Evolutionary conservation across 2,329 filamentous ascomycete species (phyloP).

Genomic region (Scorias spongiosa): DNA sequence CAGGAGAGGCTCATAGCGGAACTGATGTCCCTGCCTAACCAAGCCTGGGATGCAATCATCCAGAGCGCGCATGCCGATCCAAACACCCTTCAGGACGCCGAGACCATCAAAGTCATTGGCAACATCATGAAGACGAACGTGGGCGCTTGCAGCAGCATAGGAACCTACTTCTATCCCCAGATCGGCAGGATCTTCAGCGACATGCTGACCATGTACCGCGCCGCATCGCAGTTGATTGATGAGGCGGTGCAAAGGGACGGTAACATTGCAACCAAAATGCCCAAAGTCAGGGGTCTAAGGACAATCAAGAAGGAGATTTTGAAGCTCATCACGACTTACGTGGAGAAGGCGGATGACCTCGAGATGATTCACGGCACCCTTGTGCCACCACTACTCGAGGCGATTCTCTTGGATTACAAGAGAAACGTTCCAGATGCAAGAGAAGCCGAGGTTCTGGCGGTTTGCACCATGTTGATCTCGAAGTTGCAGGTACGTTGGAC

Average conservation of each 20-base stretch:
- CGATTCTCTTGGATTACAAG: constrained; percentile 90
- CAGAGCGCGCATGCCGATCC: constrained; percentile 72
- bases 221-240: constrained; percentile 90
- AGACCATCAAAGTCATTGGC: constrained; percentile 96
- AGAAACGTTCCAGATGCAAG: constrained; percentile 90
- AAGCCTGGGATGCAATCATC: constrained; percentile 93
- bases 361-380: constrained; percentile 87
- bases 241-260: constrained; percentile 78
- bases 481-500: constrained; percentile 78
- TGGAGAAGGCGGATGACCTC: constrained; percentile 92
- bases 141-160: constrained; percentile 92
- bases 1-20: constrained; percentile 86
- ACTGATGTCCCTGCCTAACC: constrained; percentile 84
- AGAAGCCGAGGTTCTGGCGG: constrained; percentile 90
- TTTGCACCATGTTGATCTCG: constrained; percentile 93
- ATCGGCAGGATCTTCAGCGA: constrained; percentile 96
- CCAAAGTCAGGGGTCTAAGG: constrained; percentile 81
- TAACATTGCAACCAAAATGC: constrained; percentile 91
- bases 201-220: constrained; percentile 98
- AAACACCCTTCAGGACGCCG: constrained; percentile 71
- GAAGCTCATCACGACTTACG: constrained; percentile 94
- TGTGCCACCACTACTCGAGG: constrained; percentile 88
- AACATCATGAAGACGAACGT: constrained; percentile 99
- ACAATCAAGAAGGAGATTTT: constrained; percentile 99
- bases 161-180: constrained; percentile 94